Base-by-base conservation (phyloP, 1,139 yeast genomes). In the Meyerozyma guilliermondii region DNA sequence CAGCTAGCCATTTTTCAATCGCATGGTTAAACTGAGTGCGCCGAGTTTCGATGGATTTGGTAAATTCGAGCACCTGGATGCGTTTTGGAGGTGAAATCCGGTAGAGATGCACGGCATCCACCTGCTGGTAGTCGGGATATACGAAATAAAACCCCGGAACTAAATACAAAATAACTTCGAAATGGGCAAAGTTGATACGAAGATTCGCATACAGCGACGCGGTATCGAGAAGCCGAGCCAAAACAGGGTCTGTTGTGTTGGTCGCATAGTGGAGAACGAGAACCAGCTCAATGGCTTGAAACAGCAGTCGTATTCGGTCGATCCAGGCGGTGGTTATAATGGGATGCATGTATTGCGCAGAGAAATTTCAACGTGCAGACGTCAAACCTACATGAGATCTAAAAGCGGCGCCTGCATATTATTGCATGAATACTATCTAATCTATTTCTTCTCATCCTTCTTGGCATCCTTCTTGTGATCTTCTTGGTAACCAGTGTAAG, bases 191-290 rank as follows among this genome's bases (percentile, higher is more conserved):
- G 4, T 41, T 48, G n/a, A 63, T 53, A 30, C 55, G 46, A 16
- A 47, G 41, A 9, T 48, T 46, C 5, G 54, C 51, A n/a, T 59
- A 46, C 5, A 43, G 37, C 13, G 61, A 46, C 2, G 66, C 62
- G 7, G 54, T 48, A 11, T 51, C 52, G 20, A 63, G 49, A 11
- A 60, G 42, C 24, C 50, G 51, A 7, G 41, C 41, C 7, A 63
- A 35, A 4, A 50, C 28, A 3, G 67, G 65, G 42, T 56, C 56
- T 3, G 60, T 38, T 2, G 60, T 53, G 45, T 64, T 68, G 36
- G 50, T 54, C 22, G 66, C 42, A 43, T 55, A 65, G 46, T 64
- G 59, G 16, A 65, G 52, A 26, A 48, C 50, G 20, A 65, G 40
- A 22, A 52, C 50, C 39, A 51, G 55, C 37, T 64, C 68, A 11